These are phyloP conservation scores for Aureobasidium pullulans DNA, from an alignment of 2,329 filamentous ascomycete genomes.

Conservation along the genomic window DNA sequence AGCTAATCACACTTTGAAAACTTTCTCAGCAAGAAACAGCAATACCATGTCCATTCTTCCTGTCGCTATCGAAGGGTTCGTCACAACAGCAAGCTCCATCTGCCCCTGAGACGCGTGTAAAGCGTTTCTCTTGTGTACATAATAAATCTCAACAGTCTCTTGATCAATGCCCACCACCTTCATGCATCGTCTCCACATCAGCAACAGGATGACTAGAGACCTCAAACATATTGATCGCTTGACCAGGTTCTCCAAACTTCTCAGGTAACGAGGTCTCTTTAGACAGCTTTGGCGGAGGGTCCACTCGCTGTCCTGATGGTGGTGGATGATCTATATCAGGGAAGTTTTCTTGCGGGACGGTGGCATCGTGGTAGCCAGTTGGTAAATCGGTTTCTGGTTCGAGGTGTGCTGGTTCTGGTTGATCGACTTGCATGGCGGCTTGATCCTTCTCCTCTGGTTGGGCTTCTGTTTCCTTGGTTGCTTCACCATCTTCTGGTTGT, in stretches of 20 bases:
- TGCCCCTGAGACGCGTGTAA: too few relatives aligned
- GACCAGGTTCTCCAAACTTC: slow-evolving; percentile 21
- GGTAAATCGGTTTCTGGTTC: slow-evolving; percentile 19
- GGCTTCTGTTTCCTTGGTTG: background rate
- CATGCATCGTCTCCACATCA: slow-evolving; percentile 27
- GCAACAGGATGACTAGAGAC: slow-evolving; percentile 34
- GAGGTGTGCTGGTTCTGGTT: background rate
- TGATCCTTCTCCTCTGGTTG: background rate
- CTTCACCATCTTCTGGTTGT: slow-evolving; percentile 13
- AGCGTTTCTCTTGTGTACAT: too few relatives aligned
- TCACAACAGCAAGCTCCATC: background rate
- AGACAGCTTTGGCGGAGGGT: slow-evolving; percentile 14
- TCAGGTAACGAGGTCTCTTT: slow-evolving; percentile 19
- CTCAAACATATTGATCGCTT: slow-evolving; percentile 36
- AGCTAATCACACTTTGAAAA: too few relatives aligned
- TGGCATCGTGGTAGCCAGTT: slow-evolving; percentile 5
- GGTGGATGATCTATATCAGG: background rate
- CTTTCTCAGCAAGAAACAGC: background rate
- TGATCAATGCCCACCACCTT: background rate
- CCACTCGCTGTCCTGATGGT: slow-evolving; percentile 12
- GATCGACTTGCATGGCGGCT: background rate
- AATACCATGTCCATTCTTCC: background rate
- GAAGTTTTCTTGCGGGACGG: background rate
- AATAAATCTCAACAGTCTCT: too few relatives aligned
- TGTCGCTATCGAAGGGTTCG: background rate